Percentiles rank a stretch among this genome's conserved stretches.
These are phyloP conservation scores for Pythium pyrilobum DNA, from an alignment of 352 stramenopile genomes.

Conservation along the genomic window DNA sequence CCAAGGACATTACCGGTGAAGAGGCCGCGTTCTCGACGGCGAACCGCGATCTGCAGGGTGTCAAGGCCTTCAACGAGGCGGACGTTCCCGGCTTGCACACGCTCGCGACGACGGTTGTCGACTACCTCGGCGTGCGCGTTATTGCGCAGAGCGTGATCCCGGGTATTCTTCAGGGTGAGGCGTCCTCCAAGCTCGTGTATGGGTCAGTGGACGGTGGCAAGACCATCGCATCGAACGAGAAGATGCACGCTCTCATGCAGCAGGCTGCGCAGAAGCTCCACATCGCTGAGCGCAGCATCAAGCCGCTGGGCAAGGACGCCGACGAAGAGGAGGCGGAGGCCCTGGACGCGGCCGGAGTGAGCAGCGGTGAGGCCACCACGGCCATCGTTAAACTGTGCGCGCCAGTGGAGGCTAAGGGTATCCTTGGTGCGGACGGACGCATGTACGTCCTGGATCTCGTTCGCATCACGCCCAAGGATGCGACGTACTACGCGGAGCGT, in stretches of 20 bases:
- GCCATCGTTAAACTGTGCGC: conserved; percentile 77
- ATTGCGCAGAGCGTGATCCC: conserved; percentile 96
- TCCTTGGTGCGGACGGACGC: conserved; percentile 90
- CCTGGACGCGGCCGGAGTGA: conserved; percentile 7
- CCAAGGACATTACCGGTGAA: conserved; percentile 65
- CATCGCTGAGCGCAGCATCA: conserved; percentile 83
- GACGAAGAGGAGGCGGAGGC: conserved; percentile 30
- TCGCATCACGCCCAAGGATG: conserved; percentile 92
- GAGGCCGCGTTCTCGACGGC: conserved; percentile 81
- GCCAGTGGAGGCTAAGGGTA: conserved; percentile 95
- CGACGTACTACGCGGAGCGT: conserved; percentile 85
- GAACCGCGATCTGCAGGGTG: conserved; percentile 87
- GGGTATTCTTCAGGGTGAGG: conserved; percentile 94
- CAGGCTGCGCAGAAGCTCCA: conserved; percentile 80
- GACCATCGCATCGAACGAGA: conserved; percentile 86
- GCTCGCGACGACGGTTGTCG: conserved; percentile 92
- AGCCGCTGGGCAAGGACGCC: conserved; percentile 62
- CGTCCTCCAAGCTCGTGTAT: conserved; percentile 93
- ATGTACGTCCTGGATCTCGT: conserved; percentile 95
- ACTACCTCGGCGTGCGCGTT: conserved; percentile 93
- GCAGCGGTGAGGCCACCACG: conserved; percentile 46
- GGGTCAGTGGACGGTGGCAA: conserved; percentile 91
- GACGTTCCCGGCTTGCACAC: conserved; percentile 91
- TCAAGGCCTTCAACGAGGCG: conserved; percentile 89
- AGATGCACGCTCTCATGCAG: conserved; percentile 90